These are phyloP conservation scores for Euphorbia tirucalli DNA, from an alignment of 345 rosid species.

Conservation along the genomic window DNA sequence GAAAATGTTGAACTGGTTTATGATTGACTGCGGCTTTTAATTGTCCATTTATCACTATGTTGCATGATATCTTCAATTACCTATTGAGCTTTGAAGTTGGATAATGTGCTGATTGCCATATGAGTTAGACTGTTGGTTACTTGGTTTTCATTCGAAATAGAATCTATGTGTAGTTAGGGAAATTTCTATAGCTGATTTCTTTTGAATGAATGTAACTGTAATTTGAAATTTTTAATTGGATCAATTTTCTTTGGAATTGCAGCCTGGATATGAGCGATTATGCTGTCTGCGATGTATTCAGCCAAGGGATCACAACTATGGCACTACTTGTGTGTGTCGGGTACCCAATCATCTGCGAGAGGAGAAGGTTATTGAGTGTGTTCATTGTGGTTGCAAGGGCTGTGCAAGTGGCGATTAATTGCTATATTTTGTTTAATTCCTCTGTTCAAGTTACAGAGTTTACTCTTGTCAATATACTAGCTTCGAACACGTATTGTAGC, in stretches of 20 bases:
- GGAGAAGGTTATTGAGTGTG: constrained; percentile 81
- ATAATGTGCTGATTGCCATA: not conserved
- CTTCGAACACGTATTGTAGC: not conserved
- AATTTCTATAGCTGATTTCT: not conserved
- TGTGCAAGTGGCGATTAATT: constrained; percentile 74
- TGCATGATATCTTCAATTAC: not conserved
- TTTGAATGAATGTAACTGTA: not conserved
- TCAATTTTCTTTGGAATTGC: constrained; percentile 20
- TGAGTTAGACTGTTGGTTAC: not conserved
- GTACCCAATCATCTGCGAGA: constrained; percentile 78
- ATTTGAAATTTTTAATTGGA: not conserved
- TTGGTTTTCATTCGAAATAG: not conserved
- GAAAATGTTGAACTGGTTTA: not conserved
- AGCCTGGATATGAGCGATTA: constrained; percentile 80
- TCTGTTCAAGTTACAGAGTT: not conserved
- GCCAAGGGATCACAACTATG: constrained; percentile 83
- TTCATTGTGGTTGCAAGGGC: constrained; percentile 81
- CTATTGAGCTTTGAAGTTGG: not conserved
- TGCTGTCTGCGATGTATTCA: constrained; percentile 87
- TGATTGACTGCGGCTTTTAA: not conserved
- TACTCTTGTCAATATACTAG: not conserved
- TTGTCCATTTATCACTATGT: not conserved
- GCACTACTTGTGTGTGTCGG: constrained; percentile 75
- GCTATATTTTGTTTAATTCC: not conserved
- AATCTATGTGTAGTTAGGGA: not conserved